Base-by-base conservation (phyloP, 768 basidiomycete genomes). In the Clitopilus hobsonii region DNA sequence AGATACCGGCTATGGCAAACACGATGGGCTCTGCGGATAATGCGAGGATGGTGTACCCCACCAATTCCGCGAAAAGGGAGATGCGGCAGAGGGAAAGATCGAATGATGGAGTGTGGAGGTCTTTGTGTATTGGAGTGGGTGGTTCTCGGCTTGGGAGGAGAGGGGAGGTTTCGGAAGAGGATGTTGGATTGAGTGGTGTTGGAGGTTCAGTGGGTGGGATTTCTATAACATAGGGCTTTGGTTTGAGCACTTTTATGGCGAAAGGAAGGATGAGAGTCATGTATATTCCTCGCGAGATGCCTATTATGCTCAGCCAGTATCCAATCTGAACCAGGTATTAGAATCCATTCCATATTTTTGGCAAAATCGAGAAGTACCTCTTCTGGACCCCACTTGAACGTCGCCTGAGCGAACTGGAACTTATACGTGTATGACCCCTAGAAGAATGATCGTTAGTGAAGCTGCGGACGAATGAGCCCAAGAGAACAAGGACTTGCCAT, bases 331-430 rank as follows among this genome's bases (percentile, higher is more conserved):
- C 56, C 24, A 22, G 27, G 48, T 53, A 38, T 36, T 11, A 16
- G 49, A 52, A 11, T 24, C 45, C n/a, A 6, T 18, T 10, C 10
- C 3, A 6, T 16, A 56, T n/a, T 20, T 16, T 22, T 51, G 24
- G 20, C 16, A 13, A 29, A 51, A 3, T 10, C 4, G 10, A 52
- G 18, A 10, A 29, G 29, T 59, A 88, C 87, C 54, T 68, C 73
- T 71, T 88, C 85, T 22, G 89, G 74, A 25, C 69, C 76, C 90
- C 89, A 92, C 2, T 77, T 74, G 65, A 88, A 91, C 3, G 71
- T 74, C 0, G 74, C 68, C 6, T 78, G 73, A 2, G 83, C 81
- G 65, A 86, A 92, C 59, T 89, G 86, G 56, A 90, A 79, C 58
- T 81, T 83, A 60, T 77, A 83, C 2, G 73, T 59, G 53, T 75